A percentile compares a stretch with the other conserved stretches of the same genome.
Conservation (phyloP, 768 basidiomycete species). For the Psilocybe subaeruginosa region DNA sequence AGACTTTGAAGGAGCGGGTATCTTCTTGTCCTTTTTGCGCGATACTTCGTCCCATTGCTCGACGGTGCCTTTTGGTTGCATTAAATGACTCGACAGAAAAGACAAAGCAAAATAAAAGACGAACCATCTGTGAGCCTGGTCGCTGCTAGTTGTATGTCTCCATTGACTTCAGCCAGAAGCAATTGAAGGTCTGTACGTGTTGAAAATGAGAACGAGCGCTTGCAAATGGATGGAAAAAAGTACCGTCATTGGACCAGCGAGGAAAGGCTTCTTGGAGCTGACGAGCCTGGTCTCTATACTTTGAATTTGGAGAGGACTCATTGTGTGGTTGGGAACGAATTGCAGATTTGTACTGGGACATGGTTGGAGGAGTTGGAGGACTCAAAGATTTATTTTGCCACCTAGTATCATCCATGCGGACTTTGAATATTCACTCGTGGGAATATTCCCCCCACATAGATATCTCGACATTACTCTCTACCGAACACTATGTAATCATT, state of each 20-base stretch:
- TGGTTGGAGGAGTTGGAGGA: constrained; percentile 35
- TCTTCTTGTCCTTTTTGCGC: constrained; percentile 89
- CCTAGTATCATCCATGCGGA: constrained; percentile 25
- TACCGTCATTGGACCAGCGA: constrained; percentile 70
- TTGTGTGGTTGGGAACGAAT: constrained; percentile 40
- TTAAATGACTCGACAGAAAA: constrained; percentile 12
- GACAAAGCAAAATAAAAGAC: constrained; percentile 16
- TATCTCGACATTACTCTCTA: constrained; percentile 4
- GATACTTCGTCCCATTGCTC: constrained; percentile 85
- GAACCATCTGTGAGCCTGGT: constrained; percentile 79
- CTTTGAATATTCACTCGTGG: constrained; percentile 33
- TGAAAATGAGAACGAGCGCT: constrained; percentile 29
- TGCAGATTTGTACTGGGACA: constrained; percentile 58
- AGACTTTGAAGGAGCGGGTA: constrained; percentile 53
- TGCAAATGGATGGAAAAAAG: constrained; percentile 11
- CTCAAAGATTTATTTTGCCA: constrained; percentile 23
- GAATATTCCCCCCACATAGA: constrained; percentile 20
- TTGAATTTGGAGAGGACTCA: constrained; percentile 38
- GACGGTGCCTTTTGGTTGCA: constrained; percentile 54
- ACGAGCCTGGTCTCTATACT: constrained; percentile 55
- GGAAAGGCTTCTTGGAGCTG: constrained; percentile 78
- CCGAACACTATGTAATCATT: not conserved
- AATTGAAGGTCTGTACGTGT: constrained; percentile 62
- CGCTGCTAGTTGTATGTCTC: constrained; percentile 71
- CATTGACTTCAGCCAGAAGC: constrained; percentile 65